Evolutionary conservation across 192 early-diverging fungal species (phyloP), one percentile per base, ranked within the genome.

Genomic region (Coemansia sp.): DNA sequence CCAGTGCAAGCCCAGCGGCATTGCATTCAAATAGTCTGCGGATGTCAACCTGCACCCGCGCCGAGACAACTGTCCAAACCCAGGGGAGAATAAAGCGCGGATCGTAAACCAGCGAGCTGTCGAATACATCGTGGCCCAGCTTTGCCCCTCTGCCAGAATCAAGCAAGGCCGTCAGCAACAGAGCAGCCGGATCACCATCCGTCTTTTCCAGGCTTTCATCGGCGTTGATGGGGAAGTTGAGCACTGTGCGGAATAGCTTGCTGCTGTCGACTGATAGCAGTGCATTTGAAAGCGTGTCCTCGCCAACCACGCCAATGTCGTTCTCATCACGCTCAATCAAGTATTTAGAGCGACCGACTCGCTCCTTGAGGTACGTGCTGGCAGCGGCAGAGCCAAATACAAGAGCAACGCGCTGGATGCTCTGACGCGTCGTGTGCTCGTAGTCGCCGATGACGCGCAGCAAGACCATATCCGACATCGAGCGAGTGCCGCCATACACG

Each of bases 241-340:
- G 53, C 22, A 77, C 8, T 7, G 68, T 56, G 51, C 59, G 58
- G 39, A 56, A 52, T 41, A 77, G 52, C 21, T 56, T 55, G 8
- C 38, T 26, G 11, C 33, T 32, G 21, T 77, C 74, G 4, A 77
- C 40, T 0, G 51, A 27, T 2, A 50, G 51, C 23, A 77, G 17
- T 7, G 67, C 74, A n/a, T 46, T 43, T 1, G 59, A 51, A 13
- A 77, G 17, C 2, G 51, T 55, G 27, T 77, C 74, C 3, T 57
- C 58, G 37, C 46, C 43, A 8, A 77, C 53, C 18, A 59, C 52
- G 38, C 74, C 74, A 3, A 77, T 36, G 8, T 59, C 59, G 43
- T 77, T 77, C 30, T 70, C 74, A 23, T 66, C 55, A 26, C 74
- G 63, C 32, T 67, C 58, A 11, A 78, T 68, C 26, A 60, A 17